Evolutionary conservation across 2,329 filamentous ascomycete genomes (phyloP), one percentile per base, ranked within the genome.

Genomic region (Trichoderma sp.): DNA sequence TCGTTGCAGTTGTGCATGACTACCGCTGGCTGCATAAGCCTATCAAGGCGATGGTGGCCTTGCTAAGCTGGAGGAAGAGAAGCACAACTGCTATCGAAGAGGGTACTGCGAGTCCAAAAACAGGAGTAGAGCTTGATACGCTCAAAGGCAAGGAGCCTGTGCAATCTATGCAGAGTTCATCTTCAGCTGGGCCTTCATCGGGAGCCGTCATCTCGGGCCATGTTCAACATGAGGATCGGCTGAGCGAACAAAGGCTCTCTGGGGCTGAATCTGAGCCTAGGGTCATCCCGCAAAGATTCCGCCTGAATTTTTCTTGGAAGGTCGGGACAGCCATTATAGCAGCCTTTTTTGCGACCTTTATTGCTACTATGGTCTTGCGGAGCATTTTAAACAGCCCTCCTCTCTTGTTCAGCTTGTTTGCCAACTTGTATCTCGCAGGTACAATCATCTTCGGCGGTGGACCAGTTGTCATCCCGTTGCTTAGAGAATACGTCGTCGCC

Each of bases 341-440:
- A 2, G 66, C 79, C 4, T 93, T 93, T 80, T 84, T 93, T 5
- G 79, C 82, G 4, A 87, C 87, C 2, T 93, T 94, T 77, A 83
- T 90, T 66, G 79, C 84, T 2, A 80, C 93, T 27, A 88, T 94
- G 81, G 85, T 89, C 18, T 78, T 88, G 0, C 86, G 87, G 45
- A 87, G 81, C 82, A 86, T 80, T 76, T 83, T 83, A 65, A 75
- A 82, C 0, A 59, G 80, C 11, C 83, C 83, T 0, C 85, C 89
- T 0, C 83, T 91, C 0, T 82, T 88, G 0, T 90, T 91, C 78
- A 86, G 88, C 65, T 87, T 95, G 29, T 94, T 95, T 79, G 87
- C 91, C 6, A 94, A 93, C 81, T 89, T 95, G 83, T 94, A 92
- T 79, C 89, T 94, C 0, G 93, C 93, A 0, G 93, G 93, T 0